Base-by-base conservation (phyloP, 2,329 filamentous ascomycete species). In the Cadophora sp. region DNA sequence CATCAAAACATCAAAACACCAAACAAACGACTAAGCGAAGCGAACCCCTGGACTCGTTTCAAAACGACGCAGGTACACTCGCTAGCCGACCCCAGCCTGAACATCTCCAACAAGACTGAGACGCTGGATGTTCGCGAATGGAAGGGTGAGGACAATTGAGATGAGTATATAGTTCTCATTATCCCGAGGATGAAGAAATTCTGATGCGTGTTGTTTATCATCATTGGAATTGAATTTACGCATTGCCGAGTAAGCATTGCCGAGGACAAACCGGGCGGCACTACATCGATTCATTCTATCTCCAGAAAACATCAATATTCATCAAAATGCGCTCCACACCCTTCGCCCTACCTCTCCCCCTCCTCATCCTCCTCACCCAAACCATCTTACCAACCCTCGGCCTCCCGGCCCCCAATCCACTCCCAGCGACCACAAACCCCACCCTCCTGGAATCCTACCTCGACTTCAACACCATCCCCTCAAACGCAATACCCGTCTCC, bases 391-490 rank as follows among this genome's bases (percentile, higher is more conserved):
- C 22, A 53, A n/a, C 29, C 12, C 34, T 58, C 19, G 7, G n/a
- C 19, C 55, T 58, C 29, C 55, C 27, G 29, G 31, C 31, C 37
- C 12, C 34, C 8, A 8, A 37, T 37, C 34, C 51, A 29, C 6
- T 9, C 22, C 27, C 55, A 59, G 12, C 22, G 27, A 9, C 4
- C 34, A 4, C 40, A 16, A 7, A 12, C 12, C 31, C 34, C 34
- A 24, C n/a, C 9, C 5, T 37, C 56, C 34, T 59, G 26, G 56
- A 59, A 27, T 22, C 56, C 34, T 59, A 59, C 56, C 56, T 59
- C 22, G 56, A 59, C 14, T 59, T 59, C 56, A 59, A 59, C 34
- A 14, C 19, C 19, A 24, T 37, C n/a, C 29, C 29, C 2, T 31
- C n/a, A 4, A 24, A 58, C 19, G 29, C 29, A 24, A 9, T 22